Base-by-base conservation (phyloP, 352 stramenopile species). In the Nothophytophthora sp. region DNA sequence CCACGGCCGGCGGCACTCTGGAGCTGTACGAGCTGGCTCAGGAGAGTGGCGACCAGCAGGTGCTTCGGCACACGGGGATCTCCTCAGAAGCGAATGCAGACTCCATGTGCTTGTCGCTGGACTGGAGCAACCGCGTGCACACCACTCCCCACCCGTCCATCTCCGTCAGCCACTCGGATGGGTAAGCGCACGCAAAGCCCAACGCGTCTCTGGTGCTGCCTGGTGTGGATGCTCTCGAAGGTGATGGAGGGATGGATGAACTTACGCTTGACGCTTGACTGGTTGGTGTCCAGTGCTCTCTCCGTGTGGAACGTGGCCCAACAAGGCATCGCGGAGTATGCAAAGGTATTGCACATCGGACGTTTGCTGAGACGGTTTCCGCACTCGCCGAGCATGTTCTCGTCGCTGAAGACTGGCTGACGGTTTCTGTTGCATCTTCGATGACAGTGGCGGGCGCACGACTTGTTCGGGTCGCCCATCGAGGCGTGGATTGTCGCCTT, bases 401-500 rank as follows among this genome's bases (percentile, higher is more conserved):
- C 19, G 41, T 55, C n/a, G n/a, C n/a, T 36, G 13, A 20, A 25
- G 38, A 9, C 18, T 42, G 36, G 28, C 57, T 63, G 42, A 72
- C 47, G 36, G 27, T 10, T 8, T 18, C 23, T 48, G 57, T 40
- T 20, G 53, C 39, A 35, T 16, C 49, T 55, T 49, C 30, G 12
- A 44, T 11, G 41, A 15, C 37, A 92, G 82, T 95, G 85, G 85
- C 48, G 60, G 18, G 85, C 72, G 2, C 85, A 95, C 39, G 65
- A 88, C 50, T 63, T 95, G 24, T 90, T 77, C 35, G 85, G 81
- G 8, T 74, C 73, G 33, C 74, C 81, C 8, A 95, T 95, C 50
- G 85, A 95, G 50, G 76, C 76, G 18, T 95, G 85, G 85, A 93
- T 93, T 59, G 57, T 62, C n/a, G 82, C 78, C 24, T 93, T 90